phyloP scores from a whole-genome alignment of 768 basidiomycete genomes.

The Tylopilus intermedius region DNA sequence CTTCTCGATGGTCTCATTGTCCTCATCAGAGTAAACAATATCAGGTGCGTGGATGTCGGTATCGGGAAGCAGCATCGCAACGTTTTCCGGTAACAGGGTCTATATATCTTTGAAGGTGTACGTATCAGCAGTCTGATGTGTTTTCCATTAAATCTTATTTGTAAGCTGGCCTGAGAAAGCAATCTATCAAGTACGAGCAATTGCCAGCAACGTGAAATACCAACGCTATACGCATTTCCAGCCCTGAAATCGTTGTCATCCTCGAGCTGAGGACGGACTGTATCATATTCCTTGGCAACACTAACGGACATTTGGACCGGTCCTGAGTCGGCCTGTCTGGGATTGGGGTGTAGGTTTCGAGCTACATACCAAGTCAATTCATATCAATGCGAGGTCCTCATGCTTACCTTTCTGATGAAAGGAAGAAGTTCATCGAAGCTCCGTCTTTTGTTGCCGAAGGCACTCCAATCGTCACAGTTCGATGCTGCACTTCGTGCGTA shows the following conservation, averaged over 20 bases:
- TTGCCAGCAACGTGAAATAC: neutral
- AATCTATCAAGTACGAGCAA: no score
- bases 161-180: conserved; percentile 10
- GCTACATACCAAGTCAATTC: conserved; percentile 9
- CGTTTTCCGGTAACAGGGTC: conserved; percentile 37
- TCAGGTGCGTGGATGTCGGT: conserved; percentile 28
- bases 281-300: conserved; percentile 43
- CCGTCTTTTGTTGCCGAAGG: conserved; percentile 56
- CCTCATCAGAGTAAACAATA: no score
- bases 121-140: neutral
- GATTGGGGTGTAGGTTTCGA: conserved; percentile 33
- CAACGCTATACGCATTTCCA: conserved; percentile 22
- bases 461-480: conserved; percentile 60
- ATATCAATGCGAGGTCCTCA: neutral
- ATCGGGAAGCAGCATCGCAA: conserved; percentile 31
- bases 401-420: conserved; percentile 48
- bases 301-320: conserved; percentile 24
- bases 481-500: conserved; percentile 57
- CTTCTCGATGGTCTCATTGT: no score
- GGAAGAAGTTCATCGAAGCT: conserved; percentile 53
- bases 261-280: conserved; percentile 36
- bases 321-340: conserved; percentile 33
- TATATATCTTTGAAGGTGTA: conserved; percentile 43
- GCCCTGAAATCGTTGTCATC: conserved; percentile 45
- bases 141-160: conserved; percentile 6